A percentile compares a stretch with the other conserved stretches of the same genome.
Conservation (phyloP, 1,284 basidiomycete genomes). For the Trametes polyzona region DNA sequence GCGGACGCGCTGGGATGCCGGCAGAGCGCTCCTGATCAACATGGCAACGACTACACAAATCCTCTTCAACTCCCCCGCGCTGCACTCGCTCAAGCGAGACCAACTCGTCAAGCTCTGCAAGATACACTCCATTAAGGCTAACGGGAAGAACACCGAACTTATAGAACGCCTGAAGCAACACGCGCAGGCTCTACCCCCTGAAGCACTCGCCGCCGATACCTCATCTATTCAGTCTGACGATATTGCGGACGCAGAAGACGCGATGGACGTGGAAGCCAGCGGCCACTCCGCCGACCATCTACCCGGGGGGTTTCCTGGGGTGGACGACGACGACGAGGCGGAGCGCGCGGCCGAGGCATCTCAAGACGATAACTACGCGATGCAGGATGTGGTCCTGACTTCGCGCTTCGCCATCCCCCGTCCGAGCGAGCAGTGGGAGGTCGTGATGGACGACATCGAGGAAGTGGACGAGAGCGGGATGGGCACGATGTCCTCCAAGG, state of each 20-base stretch:
- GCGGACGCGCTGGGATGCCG: not conserved
- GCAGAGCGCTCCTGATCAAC: constrained; percentile 31
- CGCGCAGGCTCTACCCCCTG: constrained; percentile 59
- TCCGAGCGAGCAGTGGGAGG: constrained; percentile 76
- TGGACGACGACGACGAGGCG: not conserved
- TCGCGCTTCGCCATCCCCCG: constrained; percentile 43
- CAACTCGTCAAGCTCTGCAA: constrained; percentile 84
- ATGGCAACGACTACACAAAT: constrained; percentile 76
- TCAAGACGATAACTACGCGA: constrained; percentile 14
- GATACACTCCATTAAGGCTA: constrained; percentile 73
- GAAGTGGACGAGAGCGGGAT: constrained; percentile 60
- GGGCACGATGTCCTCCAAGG: constrained; percentile 53
- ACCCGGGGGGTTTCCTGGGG: constrained; percentile 11
- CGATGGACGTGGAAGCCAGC: constrained; percentile 10
- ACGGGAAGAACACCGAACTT: constrained; percentile 76
- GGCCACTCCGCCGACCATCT: not conserved
- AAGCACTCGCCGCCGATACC: constrained; percentile 47
- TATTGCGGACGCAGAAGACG: constrained; percentile 53
- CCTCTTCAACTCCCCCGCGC: constrained; percentile 77
- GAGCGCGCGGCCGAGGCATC: not conserved
- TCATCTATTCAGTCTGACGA: no score
- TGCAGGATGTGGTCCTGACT: constrained; percentile 19
- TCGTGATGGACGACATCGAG: constrained; percentile 75
- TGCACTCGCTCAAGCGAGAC: constrained; percentile 78
- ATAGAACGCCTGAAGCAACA: constrained; percentile 67